Percentiles rank a stretch among this genome's conserved stretches.
phyloP scores from a whole-genome alignment of 140 eudicot genomes.

The Cichorium intybus region DNA sequence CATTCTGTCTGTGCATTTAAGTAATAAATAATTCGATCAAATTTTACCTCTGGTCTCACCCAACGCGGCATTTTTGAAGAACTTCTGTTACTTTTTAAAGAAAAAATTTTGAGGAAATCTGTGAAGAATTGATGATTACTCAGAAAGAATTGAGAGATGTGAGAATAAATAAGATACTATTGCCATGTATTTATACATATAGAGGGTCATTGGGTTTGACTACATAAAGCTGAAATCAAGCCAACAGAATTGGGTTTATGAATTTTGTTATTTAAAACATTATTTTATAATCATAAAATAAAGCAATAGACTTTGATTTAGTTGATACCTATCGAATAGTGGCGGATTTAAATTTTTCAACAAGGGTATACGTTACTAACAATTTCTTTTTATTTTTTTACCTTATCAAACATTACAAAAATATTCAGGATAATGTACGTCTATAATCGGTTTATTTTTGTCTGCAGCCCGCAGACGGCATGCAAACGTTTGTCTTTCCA shows the following conservation, averaged over 20 bases:
- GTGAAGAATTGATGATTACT: not conserved
- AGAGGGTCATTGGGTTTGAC: slow-evolving; percentile 33
- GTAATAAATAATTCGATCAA: not conserved
- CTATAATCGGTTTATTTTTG: no score
- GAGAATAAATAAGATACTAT: not conserved
- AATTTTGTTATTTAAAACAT: not conserved
- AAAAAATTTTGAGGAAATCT: not conserved
- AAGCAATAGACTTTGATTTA: not conserved
- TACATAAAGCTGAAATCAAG: slow-evolving; percentile 15
- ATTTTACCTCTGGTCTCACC: slow-evolving; percentile 85
- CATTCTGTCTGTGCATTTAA: not conserved
- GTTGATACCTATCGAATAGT: no score
- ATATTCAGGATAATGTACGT: no score
- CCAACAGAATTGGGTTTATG: slow-evolving; percentile 33
- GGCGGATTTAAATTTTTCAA: no score
- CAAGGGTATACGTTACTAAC: no score
- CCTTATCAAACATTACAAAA: no score
- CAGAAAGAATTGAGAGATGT: slow-evolving; percentile 12
- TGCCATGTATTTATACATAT: slow-evolving; percentile 12
- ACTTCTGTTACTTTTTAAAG: not conserved
- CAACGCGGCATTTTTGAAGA: slow-evolving; percentile 64
- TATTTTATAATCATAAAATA: not conserved
- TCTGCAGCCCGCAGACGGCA: no score
- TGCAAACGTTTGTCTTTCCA: no score
- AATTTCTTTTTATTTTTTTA: no score